These are phyloP conservation scores for Pugionium dolabratum DNA, from an alignment of 345 rosid genomes.

Conservation along the genomic window DNA sequence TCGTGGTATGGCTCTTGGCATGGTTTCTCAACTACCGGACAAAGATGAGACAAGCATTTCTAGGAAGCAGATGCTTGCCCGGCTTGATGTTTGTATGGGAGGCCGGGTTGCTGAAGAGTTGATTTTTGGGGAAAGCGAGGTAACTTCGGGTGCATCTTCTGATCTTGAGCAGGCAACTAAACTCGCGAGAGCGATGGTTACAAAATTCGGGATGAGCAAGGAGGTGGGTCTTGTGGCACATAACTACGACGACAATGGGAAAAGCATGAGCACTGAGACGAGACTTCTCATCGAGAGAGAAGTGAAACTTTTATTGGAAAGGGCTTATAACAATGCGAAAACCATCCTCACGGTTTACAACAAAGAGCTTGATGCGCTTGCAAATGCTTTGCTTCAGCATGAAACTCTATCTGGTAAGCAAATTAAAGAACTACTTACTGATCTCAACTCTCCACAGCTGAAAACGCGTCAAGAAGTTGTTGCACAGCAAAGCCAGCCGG, in stretches of 20 bases:
- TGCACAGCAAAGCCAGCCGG: slow-evolving; percentile 57
- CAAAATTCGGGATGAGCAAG: slow-evolving; percentile 86
- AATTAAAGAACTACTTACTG: slow-evolving; percentile 67
- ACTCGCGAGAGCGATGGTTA: slow-evolving; percentile 87
- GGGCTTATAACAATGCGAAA: slow-evolving; percentile 87
- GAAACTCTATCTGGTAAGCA: slow-evolving; percentile 82
- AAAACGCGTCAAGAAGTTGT: slow-evolving; percentile 58
- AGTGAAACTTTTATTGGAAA: slow-evolving; percentile 66
- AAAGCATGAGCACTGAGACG: slow-evolving; percentile 96
- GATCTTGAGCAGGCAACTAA: slow-evolving; percentile 86
- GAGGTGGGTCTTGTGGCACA: slow-evolving; percentile 83
- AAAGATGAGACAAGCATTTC: slow-evolving; percentile 75
- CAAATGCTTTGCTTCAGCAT: slow-evolving; percentile 74
- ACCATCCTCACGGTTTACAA: slow-evolving; percentile 66
- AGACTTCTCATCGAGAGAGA: slow-evolving; percentile 90
- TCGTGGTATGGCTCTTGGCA: slow-evolving; percentile 92
- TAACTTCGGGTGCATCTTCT: slow-evolving; percentile 81
- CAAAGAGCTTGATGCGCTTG: slow-evolving; percentile 85
- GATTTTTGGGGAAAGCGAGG: slow-evolving; percentile 87
- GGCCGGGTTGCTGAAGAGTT: slow-evolving; percentile 96
- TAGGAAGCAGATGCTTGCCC: slow-evolving; percentile 92
- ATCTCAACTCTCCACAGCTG: slow-evolving; percentile 61
- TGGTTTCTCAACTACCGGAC: slow-evolving; percentile 91
- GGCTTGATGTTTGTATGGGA: slow-evolving; percentile 93
- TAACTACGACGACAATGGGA: slow-evolving; percentile 82